Evolutionary conservation across 2,329 filamentous ascomycete species (phyloP).

Genomic region (Stemphylium vesicarium): DNA sequence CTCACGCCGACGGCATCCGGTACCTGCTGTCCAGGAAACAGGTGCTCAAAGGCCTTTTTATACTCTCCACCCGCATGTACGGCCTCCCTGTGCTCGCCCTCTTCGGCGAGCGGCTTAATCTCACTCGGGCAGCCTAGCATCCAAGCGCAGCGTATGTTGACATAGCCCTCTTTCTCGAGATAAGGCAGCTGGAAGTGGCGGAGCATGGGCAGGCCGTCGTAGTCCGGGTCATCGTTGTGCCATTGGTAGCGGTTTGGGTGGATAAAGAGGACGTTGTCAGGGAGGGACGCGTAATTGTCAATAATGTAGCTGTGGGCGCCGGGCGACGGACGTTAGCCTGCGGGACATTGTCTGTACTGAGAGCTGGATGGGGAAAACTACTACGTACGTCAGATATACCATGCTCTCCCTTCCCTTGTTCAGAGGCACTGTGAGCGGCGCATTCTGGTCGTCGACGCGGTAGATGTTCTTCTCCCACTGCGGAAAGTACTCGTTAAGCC

Average conservation of each 20-base stretch:
- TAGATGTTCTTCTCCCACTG: conserved; percentile 53
- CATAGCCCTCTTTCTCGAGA: conserved; percentile 58
- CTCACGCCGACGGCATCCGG: conserved; percentile 57
- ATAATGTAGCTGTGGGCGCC: conserved; percentile 47
- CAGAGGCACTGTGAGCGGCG: conserved; percentile 50
- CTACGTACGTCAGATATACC: conserved; percentile 56
- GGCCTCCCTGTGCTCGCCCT: conserved; percentile 50
- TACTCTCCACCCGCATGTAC: conserved; percentile 59
- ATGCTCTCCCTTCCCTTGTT: conserved; percentile 59
- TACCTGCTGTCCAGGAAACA: conserved; percentile 53
- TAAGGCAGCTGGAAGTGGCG: conserved; percentile 57
- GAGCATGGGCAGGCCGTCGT: conserved; percentile 58
- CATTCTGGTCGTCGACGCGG: conserved; percentile 49
- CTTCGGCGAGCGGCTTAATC: conserved; percentile 54
- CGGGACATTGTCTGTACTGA: neutral
- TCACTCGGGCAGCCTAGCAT: conserved; percentile 59
- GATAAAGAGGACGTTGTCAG: conserved; percentile 51
- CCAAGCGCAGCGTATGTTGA: conserved; percentile 62
- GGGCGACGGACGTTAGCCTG: conserved; percentile 4
- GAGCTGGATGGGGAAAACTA: too few species aligned
- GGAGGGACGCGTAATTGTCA: conserved; percentile 49
- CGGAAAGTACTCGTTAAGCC: conserved; percentile 49
- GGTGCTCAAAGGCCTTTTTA: conserved; percentile 55
- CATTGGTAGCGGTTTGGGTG: conserved; percentile 54
- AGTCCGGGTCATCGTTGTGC: conserved; percentile 61